Conservation (phyloP, 192 early-diverging fungal genomes). For the Coemansia furcata region DNA sequence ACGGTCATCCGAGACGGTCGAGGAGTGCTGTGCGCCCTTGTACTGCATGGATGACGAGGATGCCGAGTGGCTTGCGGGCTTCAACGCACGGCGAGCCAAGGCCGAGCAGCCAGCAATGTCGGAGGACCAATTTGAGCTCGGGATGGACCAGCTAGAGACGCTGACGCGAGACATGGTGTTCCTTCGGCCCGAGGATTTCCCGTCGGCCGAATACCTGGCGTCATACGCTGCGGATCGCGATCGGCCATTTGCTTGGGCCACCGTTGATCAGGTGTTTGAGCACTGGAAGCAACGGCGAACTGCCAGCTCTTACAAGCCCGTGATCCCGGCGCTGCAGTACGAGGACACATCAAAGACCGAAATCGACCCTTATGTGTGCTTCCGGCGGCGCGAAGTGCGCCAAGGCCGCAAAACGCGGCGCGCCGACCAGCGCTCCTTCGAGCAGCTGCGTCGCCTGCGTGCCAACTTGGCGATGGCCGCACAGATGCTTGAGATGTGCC, state of each 20-base stretch:
- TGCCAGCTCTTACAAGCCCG: slow-evolving; percentile 16
- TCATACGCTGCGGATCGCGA: slow-evolving; percentile 41
- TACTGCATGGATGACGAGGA: slow-evolving; percentile 93
- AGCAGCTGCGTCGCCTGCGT: slow-evolving; percentile 74
- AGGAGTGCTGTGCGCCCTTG: slow-evolving; percentile 81
- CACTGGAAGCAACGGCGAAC: slow-evolving; percentile 43
- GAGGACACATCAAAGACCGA: slow-evolving; percentile 72
- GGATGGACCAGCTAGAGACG: slow-evolving; percentile 75
- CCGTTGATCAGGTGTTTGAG: slow-evolving; percentile 19
- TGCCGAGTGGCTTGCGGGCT: slow-evolving; percentile 60
- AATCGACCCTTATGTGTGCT: slow-evolving; percentile 93
- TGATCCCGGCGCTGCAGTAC: slow-evolving; percentile 47
- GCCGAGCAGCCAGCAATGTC: slow-evolving; percentile 32
- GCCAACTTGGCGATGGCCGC: slow-evolving; percentile 74
- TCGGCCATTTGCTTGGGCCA: slow-evolving; percentile 11
- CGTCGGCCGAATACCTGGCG: slow-evolving; percentile 34
- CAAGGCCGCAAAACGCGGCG: slow-evolving; percentile 82
- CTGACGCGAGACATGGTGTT: slow-evolving; percentile 67
- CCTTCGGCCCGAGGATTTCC: slow-evolving; percentile 31
- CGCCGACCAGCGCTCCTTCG: slow-evolving; percentile 80
- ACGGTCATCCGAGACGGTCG: slow-evolving; percentile 81
- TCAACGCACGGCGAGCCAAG: slow-evolving; percentile 9
- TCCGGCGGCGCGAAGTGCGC: slow-evolving; percentile 91
- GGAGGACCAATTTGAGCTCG: slow-evolving; percentile 75
- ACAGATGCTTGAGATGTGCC: slow-evolving; percentile 77